These are phyloP conservation scores for Kwoniella botswanensis DNA, from an alignment of 768 basidiomycete genomes.

Conservation along the genomic window DNA sequence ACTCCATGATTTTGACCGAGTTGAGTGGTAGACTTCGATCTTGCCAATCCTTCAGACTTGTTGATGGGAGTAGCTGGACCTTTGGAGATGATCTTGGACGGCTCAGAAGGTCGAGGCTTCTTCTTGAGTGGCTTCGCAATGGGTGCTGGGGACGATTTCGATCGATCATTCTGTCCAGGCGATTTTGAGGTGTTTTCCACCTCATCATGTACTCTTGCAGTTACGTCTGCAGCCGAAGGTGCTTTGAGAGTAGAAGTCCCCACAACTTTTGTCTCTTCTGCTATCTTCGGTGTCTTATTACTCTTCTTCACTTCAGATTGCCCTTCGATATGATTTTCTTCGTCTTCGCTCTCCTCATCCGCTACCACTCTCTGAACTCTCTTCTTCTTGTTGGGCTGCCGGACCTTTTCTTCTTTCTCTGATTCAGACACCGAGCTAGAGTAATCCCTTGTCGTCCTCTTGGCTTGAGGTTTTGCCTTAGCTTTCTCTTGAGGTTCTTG, in stretches of 20 bases:
- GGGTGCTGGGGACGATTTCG: not conserved
- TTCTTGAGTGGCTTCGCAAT: not conserved
- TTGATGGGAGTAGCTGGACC: conserved; percentile 10
- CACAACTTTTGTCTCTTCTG: not conserved
- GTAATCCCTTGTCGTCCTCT: not conserved
- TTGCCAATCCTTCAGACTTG: conserved; percentile 12
- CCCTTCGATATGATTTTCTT: not conserved
- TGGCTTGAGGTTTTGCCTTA: not conserved
- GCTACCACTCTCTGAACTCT: not conserved
- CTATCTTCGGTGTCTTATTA: no score
- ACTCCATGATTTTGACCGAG: not conserved
- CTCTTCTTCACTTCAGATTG: not conserved
- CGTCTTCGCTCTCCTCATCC: conserved; percentile 2
- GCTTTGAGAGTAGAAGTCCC: not conserved
- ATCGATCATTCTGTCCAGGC: not conserved
- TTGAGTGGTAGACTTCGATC: conserved; percentile 8
- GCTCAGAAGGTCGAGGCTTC: not conserved
- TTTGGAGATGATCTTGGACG: not conserved
- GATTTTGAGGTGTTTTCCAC: not conserved
- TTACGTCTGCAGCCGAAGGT: not conserved
- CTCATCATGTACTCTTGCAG: not conserved
- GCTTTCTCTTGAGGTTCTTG: not conserved
- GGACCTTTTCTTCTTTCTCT: not conserved
- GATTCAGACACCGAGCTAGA: conserved; percentile 2
- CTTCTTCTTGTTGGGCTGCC: conserved; percentile 8